Evolutionary conservation across 73 alveolate species (phyloP), one percentile per base, ranked within the genome.

Genomic region (Paramecium caudatum): DNA sequence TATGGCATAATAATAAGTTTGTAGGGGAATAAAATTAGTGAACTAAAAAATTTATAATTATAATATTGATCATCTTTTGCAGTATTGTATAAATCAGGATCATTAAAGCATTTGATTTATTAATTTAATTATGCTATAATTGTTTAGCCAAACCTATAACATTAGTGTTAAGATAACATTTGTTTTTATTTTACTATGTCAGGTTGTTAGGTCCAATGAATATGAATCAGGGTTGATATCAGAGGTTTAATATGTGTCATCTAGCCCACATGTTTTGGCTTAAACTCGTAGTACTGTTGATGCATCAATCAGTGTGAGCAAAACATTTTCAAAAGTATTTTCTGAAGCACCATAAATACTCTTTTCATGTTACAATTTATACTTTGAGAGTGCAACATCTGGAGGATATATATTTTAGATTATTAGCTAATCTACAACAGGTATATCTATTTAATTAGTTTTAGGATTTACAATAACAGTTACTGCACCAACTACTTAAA

Each of bases 1-100:
- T 63, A 10, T 86, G 93, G 93, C 69, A 86, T 47, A 39, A 86
- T 16, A 65, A 65, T 65, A 65, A 55, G 21, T 55, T 55, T 55
- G 43, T 55, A 10, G 46, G 80, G 48, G 5, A 39, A 39, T 39
- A 6, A 9, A 39, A 39, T 39, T 39, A 39, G 9, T 6, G 5
- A 6, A 39, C 9, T 6, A 6, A 6, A 39, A 9, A 39, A 39
- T 5, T 39, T 39, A 39, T 5, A 39, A 39, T 6, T 39, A 39
- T 6, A 39, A 6, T 6, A 39, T 9, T 39, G 5, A 39, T 39
- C 48, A 39, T 39, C 48, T 39, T 6, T n/a, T n/a, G n/a, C n/a
- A 39, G 9, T 39, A 39, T 46, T 3, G 3, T 13, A 46, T 2
- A 46, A 13, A 55, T 55, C 23, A 55, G 37, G 80, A 55, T 27